Percentiles rank a stretch among this genome's conserved stretches.
These are phyloP conservation scores for Suhomyces yuchorum DNA, from an alignment of 1,139 yeast genomes.

Conservation along the genomic window DNA sequence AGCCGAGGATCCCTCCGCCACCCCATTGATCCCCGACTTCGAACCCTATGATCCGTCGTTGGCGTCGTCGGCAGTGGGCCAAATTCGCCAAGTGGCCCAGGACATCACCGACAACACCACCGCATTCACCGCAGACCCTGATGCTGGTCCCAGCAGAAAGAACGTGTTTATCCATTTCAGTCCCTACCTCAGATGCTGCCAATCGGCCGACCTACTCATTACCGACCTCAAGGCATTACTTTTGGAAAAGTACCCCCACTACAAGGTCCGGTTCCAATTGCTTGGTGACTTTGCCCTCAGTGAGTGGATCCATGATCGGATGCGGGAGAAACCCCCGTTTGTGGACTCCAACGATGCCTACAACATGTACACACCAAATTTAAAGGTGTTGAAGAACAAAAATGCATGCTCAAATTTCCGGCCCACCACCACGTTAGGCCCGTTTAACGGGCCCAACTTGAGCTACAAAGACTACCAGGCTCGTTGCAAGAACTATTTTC, in stretches of 20 bases:
- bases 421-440: slow-evolving; percentile 50
- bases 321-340: slow-evolving; percentile 49
- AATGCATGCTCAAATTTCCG: slow-evolving; percentile 44
- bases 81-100: slow-evolving; percentile 33
- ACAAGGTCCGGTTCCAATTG: slow-evolving; percentile 42
- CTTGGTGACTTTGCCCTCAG: slow-evolving; percentile 51
- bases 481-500: slow-evolving; percentile 45
- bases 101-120: slow-evolving; percentile 31
- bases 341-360: slow-evolving; percentile 50
- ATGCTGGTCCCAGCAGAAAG: slow-evolving; percentile 26
- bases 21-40: slow-evolving; percentile 33
- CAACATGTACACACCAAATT: slow-evolving; percentile 50
- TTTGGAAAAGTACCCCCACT: slow-evolving; percentile 30
- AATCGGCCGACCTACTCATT: slow-evolving; percentile 45
- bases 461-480: slow-evolving; percentile 46
- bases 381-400: slow-evolving; percentile 39
- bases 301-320: slow-evolving; percentile 52
- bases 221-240: slow-evolving; percentile 32
- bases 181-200: slow-evolving; percentile 50
- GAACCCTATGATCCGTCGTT: slow-evolving; percentile 46
- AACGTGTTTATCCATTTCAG: slow-evolving; percentile 46
- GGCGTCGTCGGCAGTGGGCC: slow-evolving; percentile 32
- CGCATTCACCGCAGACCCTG: slow-evolving; percentile 26
- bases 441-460: slow-evolving; percentile 48
- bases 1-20: slow-evolving; percentile 27